Base-by-base conservation (phyloP, 352 stramenopile species). In the Globisporangium cystogenes region DNA sequence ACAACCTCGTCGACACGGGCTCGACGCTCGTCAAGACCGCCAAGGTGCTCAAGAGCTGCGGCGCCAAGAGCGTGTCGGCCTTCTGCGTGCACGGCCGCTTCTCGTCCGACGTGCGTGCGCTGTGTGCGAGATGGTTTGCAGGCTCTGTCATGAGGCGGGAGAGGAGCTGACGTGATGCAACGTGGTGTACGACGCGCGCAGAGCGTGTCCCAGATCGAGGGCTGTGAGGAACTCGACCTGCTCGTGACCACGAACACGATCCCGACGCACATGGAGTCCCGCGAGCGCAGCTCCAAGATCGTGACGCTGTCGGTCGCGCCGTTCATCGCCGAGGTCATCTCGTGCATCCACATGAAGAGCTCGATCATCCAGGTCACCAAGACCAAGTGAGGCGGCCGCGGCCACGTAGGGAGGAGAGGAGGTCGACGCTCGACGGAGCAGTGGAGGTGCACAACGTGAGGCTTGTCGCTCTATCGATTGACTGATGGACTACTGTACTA, bases 211-310 rank as follows among this genome's bases (percentile, higher is more conserved):
- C 70, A 68, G 36, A 57, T 94, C 27, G 64, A 90, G 56, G 65
- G 67, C 23, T 94, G 81, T 60, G 61, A 85, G 41, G 84, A 94
- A 3, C 57, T 94, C 50, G 79, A 94, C 59, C 71, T 76, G 46
- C 57, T 94, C n/a, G 82, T 94, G 52, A 94, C 82, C 16, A 93
- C 82, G 45, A 91, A 94, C 65, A 94, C 84, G 37, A 94, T 94
- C 47, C 78, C 82, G 3, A 62, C 74, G 15, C 63, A 77, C 35
- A 29, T 62, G 42, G 61, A 65, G 48, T 43, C 58, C 23, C 58
- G 60, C 26, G 66, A 70, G 41, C 56, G 67, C 21, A 43, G 68
- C 16, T 73, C 72, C 46, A 94, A 94, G 71, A 88, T 94, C 47
- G 80, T 90, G 54, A 93, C 80, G 64, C 67, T 94, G 24, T 92